A percentile compares a stretch with the other conserved stretches of the same genome.
phyloP scores from a whole-genome alignment of 108 stramenopile genomes.

The Conticribra guillardii region DNA sequence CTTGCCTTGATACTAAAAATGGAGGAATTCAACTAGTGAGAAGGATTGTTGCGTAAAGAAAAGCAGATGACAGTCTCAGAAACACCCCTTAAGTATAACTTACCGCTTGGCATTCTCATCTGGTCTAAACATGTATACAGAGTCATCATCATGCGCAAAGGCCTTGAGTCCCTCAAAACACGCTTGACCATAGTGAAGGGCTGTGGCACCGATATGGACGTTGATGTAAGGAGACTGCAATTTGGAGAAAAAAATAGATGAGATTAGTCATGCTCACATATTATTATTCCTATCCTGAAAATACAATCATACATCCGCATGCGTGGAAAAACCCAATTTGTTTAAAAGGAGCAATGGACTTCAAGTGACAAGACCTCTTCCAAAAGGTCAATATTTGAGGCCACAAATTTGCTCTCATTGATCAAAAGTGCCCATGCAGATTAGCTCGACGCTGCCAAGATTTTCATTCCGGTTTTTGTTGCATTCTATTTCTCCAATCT shows the following conservation, averaged over 20 bases:
- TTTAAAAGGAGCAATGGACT: not conserved
- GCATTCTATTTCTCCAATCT: too few relatives aligned
- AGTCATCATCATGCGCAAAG: slow-evolving; percentile 91
- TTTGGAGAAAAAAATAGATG: not conserved
- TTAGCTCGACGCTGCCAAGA: too few relatives aligned
- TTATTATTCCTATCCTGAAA: too few relatives aligned
- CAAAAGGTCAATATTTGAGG: too few relatives aligned
- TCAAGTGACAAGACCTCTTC: not conserved
- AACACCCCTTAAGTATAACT: slow-evolving; percentile 8
- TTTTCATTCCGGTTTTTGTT: too few relatives aligned
- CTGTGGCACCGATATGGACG: slow-evolving; percentile 96
- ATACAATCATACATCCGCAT: not conserved
- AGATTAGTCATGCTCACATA: too few relatives aligned
- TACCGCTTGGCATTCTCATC: slow-evolving; percentile 94
- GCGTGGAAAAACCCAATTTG: not conserved
- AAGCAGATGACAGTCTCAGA: too few relatives aligned
- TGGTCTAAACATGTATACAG: slow-evolving; percentile 95
- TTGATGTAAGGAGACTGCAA: slow-evolving; percentile 81
- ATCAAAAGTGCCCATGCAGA: too few relatives aligned
- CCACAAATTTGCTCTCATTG: too few relatives aligned
- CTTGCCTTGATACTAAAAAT: slow-evolving; percentile 44
- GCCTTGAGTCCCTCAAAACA: slow-evolving; percentile 99
- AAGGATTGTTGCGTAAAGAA: too few relatives aligned
- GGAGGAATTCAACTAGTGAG: too few relatives aligned
- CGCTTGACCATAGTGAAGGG: slow-evolving; percentile 97